Conservation (phyloP, 257 asterid species). For the Rhazya stricta region DNA sequence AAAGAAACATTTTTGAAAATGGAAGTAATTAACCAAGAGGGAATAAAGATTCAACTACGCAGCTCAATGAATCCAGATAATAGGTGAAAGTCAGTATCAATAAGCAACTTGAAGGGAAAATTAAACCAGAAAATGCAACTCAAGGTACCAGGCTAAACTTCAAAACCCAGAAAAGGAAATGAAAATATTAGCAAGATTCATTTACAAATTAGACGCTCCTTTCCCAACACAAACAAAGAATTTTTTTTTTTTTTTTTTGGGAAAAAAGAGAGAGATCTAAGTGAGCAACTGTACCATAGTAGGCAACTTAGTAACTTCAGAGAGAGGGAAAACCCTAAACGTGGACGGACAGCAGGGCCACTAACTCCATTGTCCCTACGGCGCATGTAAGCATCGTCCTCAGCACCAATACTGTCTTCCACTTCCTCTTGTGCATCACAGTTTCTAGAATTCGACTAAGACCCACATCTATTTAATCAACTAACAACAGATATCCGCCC, state of each 20-base stretch:
- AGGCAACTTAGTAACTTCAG: conserved; percentile 47
- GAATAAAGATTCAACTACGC: background rate
- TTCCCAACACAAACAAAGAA: background rate
- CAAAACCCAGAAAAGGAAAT: conserved; percentile 11
- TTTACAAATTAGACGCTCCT: background rate
- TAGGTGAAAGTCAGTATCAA: background rate
- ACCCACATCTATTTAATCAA: conserved; percentile 12
- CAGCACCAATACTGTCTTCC: conserved; percentile 54
- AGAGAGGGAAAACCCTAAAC: conserved; percentile 30
- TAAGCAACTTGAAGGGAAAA: conserved; percentile 2
- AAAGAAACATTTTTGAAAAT: background rate
- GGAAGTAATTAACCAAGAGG: background rate
- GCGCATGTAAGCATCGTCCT: conserved; percentile 61
- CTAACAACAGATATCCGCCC: background rate
- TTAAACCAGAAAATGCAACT: background rate
- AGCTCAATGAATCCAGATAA: background rate
- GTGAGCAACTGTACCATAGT: conserved; percentile 14
- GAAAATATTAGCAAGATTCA: background rate
- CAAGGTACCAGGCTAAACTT: background rate
- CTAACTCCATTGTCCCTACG: conserved; percentile 42
- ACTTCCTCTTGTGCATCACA: conserved; percentile 52
- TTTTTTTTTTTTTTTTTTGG: too few species aligned
- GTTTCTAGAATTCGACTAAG: conserved; percentile 4
- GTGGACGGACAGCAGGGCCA: conserved; percentile 56
- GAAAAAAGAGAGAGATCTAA: background rate